Evolutionary conservation across 2,329 filamentous ascomycete genomes (phyloP).

Genomic region (Byssothecium circinans): DNA sequence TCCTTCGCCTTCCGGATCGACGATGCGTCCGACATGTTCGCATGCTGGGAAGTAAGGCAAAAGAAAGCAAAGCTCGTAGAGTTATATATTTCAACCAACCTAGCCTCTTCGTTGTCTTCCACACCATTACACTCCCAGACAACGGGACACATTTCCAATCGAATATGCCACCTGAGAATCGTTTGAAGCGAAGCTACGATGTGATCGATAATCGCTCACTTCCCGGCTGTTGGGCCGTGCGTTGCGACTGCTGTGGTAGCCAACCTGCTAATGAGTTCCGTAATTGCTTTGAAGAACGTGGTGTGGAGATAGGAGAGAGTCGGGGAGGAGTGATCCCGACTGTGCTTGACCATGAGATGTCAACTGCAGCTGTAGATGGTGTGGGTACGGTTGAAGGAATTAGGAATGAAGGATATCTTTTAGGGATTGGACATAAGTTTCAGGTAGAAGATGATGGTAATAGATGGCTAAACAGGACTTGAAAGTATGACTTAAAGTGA

Average conservation of each 20-base stretch:
- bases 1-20: constrained; percentile 16
- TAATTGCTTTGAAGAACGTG: constrained; percentile 8
- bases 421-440: too few species aligned
- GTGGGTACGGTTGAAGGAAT: background rate
- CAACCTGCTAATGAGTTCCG: constrained; percentile 9
- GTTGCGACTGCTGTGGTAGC: constrained; percentile 17
- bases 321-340: constrained; percentile 16
- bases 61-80: constrained; percentile 12
- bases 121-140: constrained; percentile 12
- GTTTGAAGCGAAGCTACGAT: constrained; percentile 15
- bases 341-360: constrained; percentile 13
- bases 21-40: constrained; percentile 16
- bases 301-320: constrained; percentile 5
- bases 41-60: constrained; percentile 14
- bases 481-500: too few species aligned
- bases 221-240: constrained; percentile 11
- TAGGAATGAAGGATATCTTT: too few species aligned
- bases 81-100: constrained; percentile 20
- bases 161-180: constrained; percentile 16
- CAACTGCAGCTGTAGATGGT: constrained; percentile 7
- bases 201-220: constrained; percentile 12
- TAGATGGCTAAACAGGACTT: too few species aligned
- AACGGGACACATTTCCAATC: constrained; percentile 9
- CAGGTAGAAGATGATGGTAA: too few species aligned
- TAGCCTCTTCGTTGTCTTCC: constrained; percentile 7